Conservation (phyloP, 2,329 filamentous ascomycete genomes). For the Claviceps capensis region DNA sequence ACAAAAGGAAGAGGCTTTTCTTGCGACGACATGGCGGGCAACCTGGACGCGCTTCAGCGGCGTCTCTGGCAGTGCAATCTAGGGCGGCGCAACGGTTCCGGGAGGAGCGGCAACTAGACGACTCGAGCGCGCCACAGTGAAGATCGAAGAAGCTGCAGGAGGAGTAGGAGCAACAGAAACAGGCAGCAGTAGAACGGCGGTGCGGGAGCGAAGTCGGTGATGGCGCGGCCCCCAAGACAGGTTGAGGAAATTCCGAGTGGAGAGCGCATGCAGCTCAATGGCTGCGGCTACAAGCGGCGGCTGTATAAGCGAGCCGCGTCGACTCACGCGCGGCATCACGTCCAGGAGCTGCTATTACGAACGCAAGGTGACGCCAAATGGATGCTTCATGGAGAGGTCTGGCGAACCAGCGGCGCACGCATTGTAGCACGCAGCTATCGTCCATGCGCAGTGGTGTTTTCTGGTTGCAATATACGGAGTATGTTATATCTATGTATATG, state of each 20-base stretch:
- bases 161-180: not conserved
- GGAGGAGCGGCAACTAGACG: not conserved
- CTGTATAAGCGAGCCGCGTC: not conserved
- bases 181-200: not conserved
- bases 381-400: no score
- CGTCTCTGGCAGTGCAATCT: constrained; percentile 7
- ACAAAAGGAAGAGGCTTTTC: constrained; percentile 74
- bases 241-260: not conserved
- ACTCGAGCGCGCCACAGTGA: not conserved
- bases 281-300: not conserved
- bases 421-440: no score
- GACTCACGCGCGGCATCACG: not conserved
- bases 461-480: no score
- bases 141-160: not conserved
- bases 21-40: constrained; percentile 48
- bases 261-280: not conserved
- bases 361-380: no score
- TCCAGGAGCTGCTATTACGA: no score
- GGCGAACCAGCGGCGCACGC: no score
- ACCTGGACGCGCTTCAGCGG: constrained; percentile 1
- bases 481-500: no score
- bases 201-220: constrained; percentile 3
- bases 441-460: no score
- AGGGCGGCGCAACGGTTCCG: constrained; percentile 7
- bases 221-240: not conserved